Percentiles rank a stretch among this genome's conserved stretches.
Conservation (phyloP, 2,329 filamentous ascomycete species). For the Magnaporthiopsis rhizophila region DNA sequence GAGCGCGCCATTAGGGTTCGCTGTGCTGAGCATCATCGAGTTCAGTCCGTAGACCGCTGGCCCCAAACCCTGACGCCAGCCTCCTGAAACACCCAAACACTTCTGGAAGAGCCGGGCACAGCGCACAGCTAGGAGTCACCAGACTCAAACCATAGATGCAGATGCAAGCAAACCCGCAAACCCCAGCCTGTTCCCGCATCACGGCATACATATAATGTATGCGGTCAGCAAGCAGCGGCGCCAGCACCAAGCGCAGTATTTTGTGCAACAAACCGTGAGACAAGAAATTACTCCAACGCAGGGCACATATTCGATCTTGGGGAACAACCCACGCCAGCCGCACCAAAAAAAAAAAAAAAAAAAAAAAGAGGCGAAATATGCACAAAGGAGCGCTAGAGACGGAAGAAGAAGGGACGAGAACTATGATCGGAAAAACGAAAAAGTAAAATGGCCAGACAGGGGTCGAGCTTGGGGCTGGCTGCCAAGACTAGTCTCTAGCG, state of each 20-base stretch:
- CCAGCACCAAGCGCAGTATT: neutral
- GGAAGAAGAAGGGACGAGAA: neutral
- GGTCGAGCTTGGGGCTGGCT: neutral
- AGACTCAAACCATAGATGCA: neutral
- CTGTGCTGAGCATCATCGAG: neutral
- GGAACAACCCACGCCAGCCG: no score
- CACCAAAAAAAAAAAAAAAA: neutral
- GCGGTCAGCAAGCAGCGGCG: no score
- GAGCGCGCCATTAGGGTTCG: neutral
- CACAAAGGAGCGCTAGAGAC: neutral
- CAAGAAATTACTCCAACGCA: no score
- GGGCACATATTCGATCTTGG: no score
- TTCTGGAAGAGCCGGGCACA: no score
- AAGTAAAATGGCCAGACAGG: neutral
- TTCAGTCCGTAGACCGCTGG: no score
- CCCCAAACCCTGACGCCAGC: neutral
- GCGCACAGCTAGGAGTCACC: neutral
- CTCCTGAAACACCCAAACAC: neutral
- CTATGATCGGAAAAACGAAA: neutral
- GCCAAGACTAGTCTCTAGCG: neutral
- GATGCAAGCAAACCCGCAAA: neutral
- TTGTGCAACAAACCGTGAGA: neutral
- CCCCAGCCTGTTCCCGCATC: neutral
- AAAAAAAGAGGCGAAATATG: neutral
- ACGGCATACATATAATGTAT: neutral